Evolutionary conservation across 129 eudicot genomes (phyloP).

Genomic region (Flaveria brownii): DNA sequence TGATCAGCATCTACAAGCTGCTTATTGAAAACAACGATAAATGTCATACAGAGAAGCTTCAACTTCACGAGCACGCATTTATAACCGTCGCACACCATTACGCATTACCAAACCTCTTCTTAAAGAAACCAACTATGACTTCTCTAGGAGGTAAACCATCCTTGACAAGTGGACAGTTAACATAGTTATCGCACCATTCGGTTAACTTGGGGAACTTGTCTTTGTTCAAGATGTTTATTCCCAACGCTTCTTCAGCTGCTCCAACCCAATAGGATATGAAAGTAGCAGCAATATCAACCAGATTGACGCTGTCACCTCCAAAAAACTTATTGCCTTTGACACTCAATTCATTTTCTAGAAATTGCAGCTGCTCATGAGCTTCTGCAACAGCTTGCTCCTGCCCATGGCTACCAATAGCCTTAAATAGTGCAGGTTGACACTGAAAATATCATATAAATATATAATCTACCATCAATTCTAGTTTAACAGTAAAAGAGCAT

Average conservation of each 20-base stretch:
- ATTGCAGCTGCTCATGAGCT: slow-evolving; percentile 26
- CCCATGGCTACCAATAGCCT: slow-evolving; percentile 10
- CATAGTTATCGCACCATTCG: slow-evolving; percentile 31
- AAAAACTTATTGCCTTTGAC: slow-evolving; percentile 31
- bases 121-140: neutral
- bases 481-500: neutral
- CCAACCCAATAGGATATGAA: slow-evolving; percentile 39
- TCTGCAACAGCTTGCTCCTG: slow-evolving; percentile 21
- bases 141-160: slow-evolving; percentile 38
- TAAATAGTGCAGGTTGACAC: slow-evolving; percentile 12
- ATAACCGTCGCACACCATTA: neutral
- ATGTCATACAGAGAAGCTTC: neutral
- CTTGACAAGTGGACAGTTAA: slow-evolving; percentile 20
- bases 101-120: slow-evolving; percentile 12
- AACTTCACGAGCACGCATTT: neutral
- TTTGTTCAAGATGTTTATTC: slow-evolving; percentile 18
- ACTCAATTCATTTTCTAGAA: slow-evolving; percentile 35
- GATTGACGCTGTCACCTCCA: slow-evolving; percentile 40
- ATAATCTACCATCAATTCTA: neutral
- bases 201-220: slow-evolving; percentile 26
- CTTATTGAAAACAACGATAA: slow-evolving; percentile 17
- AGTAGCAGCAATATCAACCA: slow-evolving; percentile 32
- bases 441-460: slow-evolving; percentile 8
- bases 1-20: neutral
- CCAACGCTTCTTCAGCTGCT: slow-evolving; percentile 22